Evolutionary conservation across 2,329 filamentous ascomycete species (phyloP), one percentile per base, ranked within the genome.

Genomic region (Eurotiales sp.): DNA sequence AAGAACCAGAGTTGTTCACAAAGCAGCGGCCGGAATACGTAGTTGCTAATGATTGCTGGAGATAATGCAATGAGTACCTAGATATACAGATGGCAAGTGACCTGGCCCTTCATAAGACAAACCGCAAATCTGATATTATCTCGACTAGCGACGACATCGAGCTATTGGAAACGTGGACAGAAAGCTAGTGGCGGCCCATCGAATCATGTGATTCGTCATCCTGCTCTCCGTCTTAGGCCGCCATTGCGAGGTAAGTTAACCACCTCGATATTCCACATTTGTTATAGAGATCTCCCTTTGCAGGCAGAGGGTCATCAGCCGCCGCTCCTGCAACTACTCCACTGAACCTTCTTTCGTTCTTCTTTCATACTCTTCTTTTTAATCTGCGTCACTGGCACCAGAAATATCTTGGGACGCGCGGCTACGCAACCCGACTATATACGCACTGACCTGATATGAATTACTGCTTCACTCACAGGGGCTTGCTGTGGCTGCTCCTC

Each of bases 401-500:
- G 11, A 11, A 43, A 17, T 25, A 43, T 21, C 36, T 41, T n/a
- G 37, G 25, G 32, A 50, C 39, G 39, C 39, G 29, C 47, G 27
- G 29, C 47, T 15, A 43, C 25, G 14, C 19, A 30, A 22, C 17
- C 17, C 2, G 19, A 40, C 40, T 56, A 49, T 46, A 50, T 48
- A 47, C 57, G 49, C 49, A 50, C 55, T 49, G 52, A 46, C 51
- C 53, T 65, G 60, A 63, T 52, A 63, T 63, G 61, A 64, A 47
- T 52, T 55, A 54, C 43, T 21, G 42, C 51, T 51, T 44, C 30
- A 41, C 40, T 36, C 49, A 47, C 52, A 53, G 59, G 57, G 58
- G 55, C 57, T 51, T 53, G 52, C 48, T 36, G 29, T 50, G 36
- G 53, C 54, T 56, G 55, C 57, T 62, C 56, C 47, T 52, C 48